Evolutionary conservation across 2,329 filamentous ascomycete species (phyloP).

Genomic region (Diplodia seriata): DNA sequence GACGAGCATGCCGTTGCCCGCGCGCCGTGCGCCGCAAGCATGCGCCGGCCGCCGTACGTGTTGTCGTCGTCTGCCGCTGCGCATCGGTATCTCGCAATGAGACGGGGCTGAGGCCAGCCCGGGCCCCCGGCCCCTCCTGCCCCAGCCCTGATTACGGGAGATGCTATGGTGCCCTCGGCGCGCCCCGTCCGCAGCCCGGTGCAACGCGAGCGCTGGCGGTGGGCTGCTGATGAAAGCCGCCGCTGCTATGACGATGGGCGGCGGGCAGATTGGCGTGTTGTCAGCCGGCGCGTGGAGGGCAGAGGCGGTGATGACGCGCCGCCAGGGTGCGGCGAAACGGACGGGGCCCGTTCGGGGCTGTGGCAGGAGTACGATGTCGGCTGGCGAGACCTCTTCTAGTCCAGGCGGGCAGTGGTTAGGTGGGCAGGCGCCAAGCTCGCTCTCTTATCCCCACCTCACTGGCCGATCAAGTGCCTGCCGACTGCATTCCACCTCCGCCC

Average conservation of each 20-base stretch:
- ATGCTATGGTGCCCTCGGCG: conserved; percentile 25
- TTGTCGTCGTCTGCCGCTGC: background rate
- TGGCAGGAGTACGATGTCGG: conserved; percentile 2
- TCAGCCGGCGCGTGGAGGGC: conserved; percentile 2
- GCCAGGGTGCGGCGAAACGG: conserved; percentile 21
- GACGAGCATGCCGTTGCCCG: background rate
- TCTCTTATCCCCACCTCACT: conserved; percentile 28
- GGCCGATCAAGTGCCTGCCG: conserved; percentile 22
- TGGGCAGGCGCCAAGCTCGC: conserved; percentile 3
- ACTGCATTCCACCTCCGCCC: conserved; percentile 13
- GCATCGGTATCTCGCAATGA: conserved; percentile 5
- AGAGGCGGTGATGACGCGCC: conserved; percentile 1
- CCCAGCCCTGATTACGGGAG: conserved; percentile 28
- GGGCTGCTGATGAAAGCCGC: conserved; percentile 5
- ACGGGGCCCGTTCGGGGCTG: conserved; percentile 5
- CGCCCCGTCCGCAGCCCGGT: conserved; percentile 16
- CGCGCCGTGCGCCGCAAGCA: no score
- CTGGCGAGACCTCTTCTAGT: background rate
- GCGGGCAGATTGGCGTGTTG: background rate
- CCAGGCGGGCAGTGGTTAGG: conserved; percentile 10
- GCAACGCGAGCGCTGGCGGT: background rate
- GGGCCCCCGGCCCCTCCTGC: conserved; percentile 1
- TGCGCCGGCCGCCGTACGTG: no score
- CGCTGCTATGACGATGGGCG: conserved; percentile 21
- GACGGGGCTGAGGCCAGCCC: conserved; percentile 7